These are phyloP conservation scores for Exophiala calicioides DNA, from an alignment of 2,329 filamentous ascomycete species.

Conservation along the genomic window DNA sequence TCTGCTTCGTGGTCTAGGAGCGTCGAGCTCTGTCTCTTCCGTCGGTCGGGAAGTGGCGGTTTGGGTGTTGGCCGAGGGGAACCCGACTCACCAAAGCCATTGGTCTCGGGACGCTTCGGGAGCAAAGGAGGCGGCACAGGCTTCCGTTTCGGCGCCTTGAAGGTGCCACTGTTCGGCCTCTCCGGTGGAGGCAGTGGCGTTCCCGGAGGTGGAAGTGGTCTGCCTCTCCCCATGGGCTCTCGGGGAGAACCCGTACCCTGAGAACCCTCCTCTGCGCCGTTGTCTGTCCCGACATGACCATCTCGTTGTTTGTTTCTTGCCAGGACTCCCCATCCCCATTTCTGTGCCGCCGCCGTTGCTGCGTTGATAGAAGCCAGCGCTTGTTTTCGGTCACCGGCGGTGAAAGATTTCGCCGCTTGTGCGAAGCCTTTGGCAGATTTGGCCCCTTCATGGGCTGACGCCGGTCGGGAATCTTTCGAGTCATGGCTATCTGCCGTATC, in stretches of 20 bases:
- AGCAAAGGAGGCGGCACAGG: conserved; percentile 52
- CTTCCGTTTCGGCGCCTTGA: conserved; percentile 65
- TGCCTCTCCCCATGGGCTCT: conserved; percentile 79
- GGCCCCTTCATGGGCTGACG: conserved; percentile 15
- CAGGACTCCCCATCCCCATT: conserved; percentile 59
- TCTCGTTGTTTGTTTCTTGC: conserved; percentile 37
- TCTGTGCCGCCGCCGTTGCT: conserved; percentile 60
- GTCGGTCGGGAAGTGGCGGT: conserved; percentile 48
- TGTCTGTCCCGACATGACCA: conserved; percentile 39
- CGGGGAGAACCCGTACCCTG: conserved; percentile 49
- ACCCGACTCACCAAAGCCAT: conserved; percentile 18
- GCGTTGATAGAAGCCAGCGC: conserved; percentile 48
- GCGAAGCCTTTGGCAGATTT: conserved; percentile 18
- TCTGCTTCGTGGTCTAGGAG: conserved; percentile 37
- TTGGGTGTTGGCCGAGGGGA: conserved; percentile 32
- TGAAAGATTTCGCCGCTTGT: conserved; percentile 29
- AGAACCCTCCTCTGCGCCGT: conserved; percentile 40
- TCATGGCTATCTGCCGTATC: conserved; percentile 28
- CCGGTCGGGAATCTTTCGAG: conserved; percentile 9
- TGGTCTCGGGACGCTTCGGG: conserved; percentile 34
- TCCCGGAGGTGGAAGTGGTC: conserved; percentile 78
- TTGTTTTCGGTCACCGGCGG: conserved; percentile 40
- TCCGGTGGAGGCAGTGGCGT: conserved; percentile 72
- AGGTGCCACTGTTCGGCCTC: conserved; percentile 58
- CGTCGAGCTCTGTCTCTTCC: conserved; percentile 43